Evolutionary conservation across 2,329 filamentous ascomycete species (phyloP).

Genomic region (Ceratocystis variospora): DNA sequence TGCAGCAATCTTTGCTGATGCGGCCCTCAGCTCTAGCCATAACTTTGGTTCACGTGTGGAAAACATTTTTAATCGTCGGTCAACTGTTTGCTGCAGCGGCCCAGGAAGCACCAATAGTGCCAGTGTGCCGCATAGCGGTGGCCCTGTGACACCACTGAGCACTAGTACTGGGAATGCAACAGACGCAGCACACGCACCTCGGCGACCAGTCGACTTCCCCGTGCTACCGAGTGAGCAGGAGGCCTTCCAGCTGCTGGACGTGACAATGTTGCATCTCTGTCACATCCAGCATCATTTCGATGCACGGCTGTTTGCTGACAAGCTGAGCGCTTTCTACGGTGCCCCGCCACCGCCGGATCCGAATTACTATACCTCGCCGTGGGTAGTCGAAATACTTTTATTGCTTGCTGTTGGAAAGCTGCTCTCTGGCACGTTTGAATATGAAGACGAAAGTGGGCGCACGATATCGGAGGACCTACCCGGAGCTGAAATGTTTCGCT

Average conservation of each 20-base stretch:
- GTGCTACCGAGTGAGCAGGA: slow-evolving; percentile 19
- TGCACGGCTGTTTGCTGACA: slow-evolving; percentile 20
- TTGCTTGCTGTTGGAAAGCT: slow-evolving; percentile 18
- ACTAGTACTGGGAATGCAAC: neutral
- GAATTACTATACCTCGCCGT: slow-evolving; percentile 17
- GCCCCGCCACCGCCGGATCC: slow-evolving; percentile 3
- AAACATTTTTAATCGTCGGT: slow-evolving; percentile 20
- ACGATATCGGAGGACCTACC: slow-evolving; percentile 16
- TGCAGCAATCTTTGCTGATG: slow-evolving; percentile 20
- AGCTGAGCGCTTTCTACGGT: slow-evolving; percentile 13
- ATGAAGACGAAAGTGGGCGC: slow-evolving; percentile 15
- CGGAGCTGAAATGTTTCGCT: slow-evolving; percentile 17
- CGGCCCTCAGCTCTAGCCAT: slow-evolving; percentile 20
- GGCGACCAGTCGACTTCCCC: slow-evolving; percentile 7
- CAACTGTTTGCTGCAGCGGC: slow-evolving; percentile 1
- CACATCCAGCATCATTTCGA: slow-evolving; percentile 23
- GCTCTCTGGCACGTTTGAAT: slow-evolving; percentile 14
- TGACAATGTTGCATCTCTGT: slow-evolving; percentile 22
- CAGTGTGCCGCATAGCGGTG: slow-evolving; percentile 4
- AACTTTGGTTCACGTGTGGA: slow-evolving; percentile 21
- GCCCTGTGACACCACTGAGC: slow-evolving; percentile 9
- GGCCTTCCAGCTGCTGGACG: slow-evolving; percentile 20
- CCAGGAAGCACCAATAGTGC: neutral
- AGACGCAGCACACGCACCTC: neutral
- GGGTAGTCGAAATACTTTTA: slow-evolving; percentile 17